Percentiles rank a stretch among this genome's conserved stretches.
Evolutionary conservation across 768 basidiomycete genomes (phyloP).

Genomic region (Sutorius australiensis): DNA sequence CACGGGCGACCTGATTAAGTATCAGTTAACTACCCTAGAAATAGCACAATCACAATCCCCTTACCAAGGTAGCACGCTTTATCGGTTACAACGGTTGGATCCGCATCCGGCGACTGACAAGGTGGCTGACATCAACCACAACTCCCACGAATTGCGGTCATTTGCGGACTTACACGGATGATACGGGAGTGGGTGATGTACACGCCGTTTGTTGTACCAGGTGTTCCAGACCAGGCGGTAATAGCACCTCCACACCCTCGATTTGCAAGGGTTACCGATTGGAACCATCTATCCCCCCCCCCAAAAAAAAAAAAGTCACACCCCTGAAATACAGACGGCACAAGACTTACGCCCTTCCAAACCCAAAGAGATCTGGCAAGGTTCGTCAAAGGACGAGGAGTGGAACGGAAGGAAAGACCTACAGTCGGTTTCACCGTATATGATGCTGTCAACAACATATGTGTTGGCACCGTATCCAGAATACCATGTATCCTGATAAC

Average conservation of each 20-base stretch:
- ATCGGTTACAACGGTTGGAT: constrained; percentile 42
- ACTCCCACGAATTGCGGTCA: neutral
- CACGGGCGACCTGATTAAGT: constrained; percentile 45
- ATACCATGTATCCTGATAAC: constrained; percentile 47
- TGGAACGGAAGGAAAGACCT: constrained; percentile 15
- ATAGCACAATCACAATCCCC: neutral
- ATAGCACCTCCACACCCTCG: constrained; percentile 64
- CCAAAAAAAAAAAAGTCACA: neutral
- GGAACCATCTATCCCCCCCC: constrained; percentile 57
- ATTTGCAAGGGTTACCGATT: constrained; percentile 54
- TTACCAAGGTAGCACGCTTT: constrained; percentile 50
- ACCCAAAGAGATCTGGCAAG: constrained; percentile 13
- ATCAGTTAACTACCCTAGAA: neutral
- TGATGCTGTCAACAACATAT: constrained; percentile 57
- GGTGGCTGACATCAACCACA: neutral
- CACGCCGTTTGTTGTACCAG: constrained; percentile 42
- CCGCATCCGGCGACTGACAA: constrained; percentile 55
- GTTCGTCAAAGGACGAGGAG: neutral
- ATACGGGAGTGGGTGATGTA: constrained; percentile 54
- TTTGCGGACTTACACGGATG: constrained; percentile 43
- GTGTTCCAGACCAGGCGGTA: constrained; percentile 59
- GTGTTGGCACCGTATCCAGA: constrained; percentile 56
- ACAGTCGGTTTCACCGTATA: constrained; percentile 67
- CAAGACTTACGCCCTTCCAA: constrained; percentile 4
- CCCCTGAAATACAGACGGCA: neutral